These are phyloP conservation scores for Apodospora peruviana DNA, from an alignment of 495 filamentous ascomycete genomes.

Conservation along the genomic window DNA sequence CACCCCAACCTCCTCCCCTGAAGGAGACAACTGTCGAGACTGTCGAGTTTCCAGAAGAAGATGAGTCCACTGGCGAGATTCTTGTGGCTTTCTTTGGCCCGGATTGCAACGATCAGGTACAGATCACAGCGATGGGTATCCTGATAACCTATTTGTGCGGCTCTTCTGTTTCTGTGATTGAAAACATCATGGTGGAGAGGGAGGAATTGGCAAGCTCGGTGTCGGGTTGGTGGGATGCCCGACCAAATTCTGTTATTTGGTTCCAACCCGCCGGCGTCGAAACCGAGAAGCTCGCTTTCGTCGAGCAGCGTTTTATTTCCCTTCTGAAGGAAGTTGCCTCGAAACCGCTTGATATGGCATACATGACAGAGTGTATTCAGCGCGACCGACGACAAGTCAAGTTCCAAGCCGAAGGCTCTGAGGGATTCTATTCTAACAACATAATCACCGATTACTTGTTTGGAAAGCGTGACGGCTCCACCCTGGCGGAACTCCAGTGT, in stretches of 20 bases:
- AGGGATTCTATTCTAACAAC: constrained; percentile 67
- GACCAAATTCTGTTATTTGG: constrained; percentile 77
- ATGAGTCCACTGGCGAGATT: constrained; percentile 87
- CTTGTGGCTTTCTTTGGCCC: constrained; percentile 81
- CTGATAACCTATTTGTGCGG: constrained; percentile 80
- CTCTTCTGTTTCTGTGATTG: constrained; percentile 85
- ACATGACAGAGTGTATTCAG: constrained; percentile 78
- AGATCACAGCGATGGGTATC: constrained; percentile 65
- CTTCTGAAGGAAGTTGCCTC: constrained; percentile 72
- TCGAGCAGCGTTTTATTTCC: constrained; percentile 80
- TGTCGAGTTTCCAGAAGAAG: constrained; percentile 93
- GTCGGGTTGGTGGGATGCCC: constrained; percentile 64
- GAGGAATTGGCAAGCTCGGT: constrained; percentile 86
- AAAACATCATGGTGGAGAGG: constrained; percentile 88
- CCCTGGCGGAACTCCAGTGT: constrained; percentile 60
- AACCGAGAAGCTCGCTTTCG: constrained; percentile 74
- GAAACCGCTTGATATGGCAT: constrained; percentile 80
- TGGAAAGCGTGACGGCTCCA: constrained; percentile 77
- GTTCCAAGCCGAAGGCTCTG: constrained; percentile 70
- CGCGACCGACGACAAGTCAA: constrained; percentile 73
- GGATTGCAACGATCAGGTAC: constrained; percentile 57
- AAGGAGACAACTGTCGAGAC: constrained; percentile 63
- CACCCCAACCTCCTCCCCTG: constrained; percentile 65
- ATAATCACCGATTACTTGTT: constrained; percentile 91
- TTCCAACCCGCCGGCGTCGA: constrained; percentile 79